Evolutionary conservation across 2,329 filamentous ascomycete genomes (phyloP).

Genomic region (Pyrenophora tritici-repentis): DNA sequence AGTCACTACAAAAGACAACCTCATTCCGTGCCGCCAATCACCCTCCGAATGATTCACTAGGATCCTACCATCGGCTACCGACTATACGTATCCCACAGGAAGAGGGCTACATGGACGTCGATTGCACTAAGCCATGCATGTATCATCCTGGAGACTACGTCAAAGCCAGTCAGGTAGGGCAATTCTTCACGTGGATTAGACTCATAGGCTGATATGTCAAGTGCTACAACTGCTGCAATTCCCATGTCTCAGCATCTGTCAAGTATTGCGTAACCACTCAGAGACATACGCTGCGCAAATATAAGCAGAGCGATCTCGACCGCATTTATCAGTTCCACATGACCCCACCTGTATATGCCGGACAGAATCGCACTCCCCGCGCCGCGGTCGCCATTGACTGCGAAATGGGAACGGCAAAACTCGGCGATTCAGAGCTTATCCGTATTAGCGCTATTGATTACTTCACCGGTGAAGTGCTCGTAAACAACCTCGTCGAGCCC

Average conservation of each 20-base stretch:
- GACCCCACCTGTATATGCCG: conserved; percentile 4
- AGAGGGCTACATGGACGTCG: background rate
- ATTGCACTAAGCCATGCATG: background rate
- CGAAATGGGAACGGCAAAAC: conserved; percentile 58
- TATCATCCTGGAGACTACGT: background rate
- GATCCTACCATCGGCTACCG: background rate
- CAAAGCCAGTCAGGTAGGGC: background rate
- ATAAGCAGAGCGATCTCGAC: conserved; percentile 12
- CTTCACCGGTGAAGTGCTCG: conserved; percentile 54
- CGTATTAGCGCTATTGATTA: conserved; percentile 57
- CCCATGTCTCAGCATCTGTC: conserved; percentile 2
- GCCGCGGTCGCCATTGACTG: conserved; percentile 57
- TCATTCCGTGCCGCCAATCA: background rate
- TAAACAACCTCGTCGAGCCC: conserved; percentile 59
- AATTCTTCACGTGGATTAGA: too few relatives aligned
- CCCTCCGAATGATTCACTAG: background rate
- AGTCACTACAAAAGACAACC: background rate
- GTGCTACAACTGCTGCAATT: conserved; percentile 18
- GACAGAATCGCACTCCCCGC: conserved; percentile 2
- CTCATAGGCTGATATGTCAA: background rate
- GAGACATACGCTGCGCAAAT: conserved; percentile 7
- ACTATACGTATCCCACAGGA: background rate
- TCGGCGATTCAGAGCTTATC: conserved; percentile 58
- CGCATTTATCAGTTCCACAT: conserved; percentile 13
- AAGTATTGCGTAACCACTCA: conserved; percentile 13